Evolutionary conservation across 2,329 filamentous ascomycete species (phyloP).

Genomic region (Plenodomus biglobosus): DNA sequence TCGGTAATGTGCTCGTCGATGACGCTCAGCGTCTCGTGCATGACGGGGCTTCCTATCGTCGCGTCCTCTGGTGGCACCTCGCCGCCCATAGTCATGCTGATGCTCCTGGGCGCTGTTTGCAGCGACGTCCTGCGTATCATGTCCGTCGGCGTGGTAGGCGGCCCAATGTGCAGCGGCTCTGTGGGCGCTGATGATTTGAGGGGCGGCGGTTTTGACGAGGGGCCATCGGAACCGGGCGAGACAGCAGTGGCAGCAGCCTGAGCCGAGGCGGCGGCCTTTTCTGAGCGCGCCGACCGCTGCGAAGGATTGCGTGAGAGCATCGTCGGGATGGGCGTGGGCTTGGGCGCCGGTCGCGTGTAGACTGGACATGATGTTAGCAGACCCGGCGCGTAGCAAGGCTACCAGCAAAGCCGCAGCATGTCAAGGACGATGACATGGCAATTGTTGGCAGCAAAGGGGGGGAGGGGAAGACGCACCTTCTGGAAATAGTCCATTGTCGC

Average conservation of each 20-base stretch:
- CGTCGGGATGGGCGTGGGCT: conserved; percentile 37
- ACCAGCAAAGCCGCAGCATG: too few species aligned
- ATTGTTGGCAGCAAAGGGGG: too few species aligned
- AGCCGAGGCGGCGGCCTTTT: conserved; percentile 14
- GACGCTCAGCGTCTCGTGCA: conserved; percentile 92
- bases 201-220: conserved; percentile 18
- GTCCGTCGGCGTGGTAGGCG: conserved; percentile 15
- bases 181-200: conserved; percentile 21
- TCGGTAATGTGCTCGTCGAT: conserved; percentile 97
- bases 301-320: conserved; percentile 37
- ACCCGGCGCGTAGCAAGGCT: too few species aligned
- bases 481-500: conserved; percentile 76
- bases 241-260: conserved; percentile 22
- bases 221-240: conserved; percentile 11
- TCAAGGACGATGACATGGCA: too few species aligned
- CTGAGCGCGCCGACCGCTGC: conserved; percentile 19
- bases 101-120: conserved; percentile 31
- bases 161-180: conserved; percentile 35
- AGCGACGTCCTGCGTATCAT: conserved; percentile 26
- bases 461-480: conserved; percentile 66
- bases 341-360: conserved; percentile 63
- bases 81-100: conserved; percentile 41
- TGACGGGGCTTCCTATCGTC: conserved; percentile 69
- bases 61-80: conserved; percentile 44
- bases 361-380: conserved; percentile 49